Base-by-base conservation (phyloP, 2,329 filamentous ascomycete species). In the Phymatotrichopsis omnivora region DNA sequence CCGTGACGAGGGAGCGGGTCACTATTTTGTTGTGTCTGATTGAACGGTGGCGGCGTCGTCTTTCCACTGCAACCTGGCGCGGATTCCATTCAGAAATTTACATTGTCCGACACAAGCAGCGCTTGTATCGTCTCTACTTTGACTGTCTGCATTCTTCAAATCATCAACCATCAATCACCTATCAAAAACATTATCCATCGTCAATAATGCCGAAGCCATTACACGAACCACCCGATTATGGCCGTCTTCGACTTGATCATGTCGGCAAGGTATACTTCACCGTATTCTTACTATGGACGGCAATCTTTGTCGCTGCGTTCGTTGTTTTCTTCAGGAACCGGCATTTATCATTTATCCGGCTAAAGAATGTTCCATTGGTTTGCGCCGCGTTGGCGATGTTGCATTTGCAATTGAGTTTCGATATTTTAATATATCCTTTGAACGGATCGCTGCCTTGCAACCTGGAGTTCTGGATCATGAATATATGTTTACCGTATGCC, bases 391-490 rank as follows among this genome's bases (percentile, higher is more conserved):
- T 55, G 16, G 20, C 45, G 29, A 41, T 53, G 42, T 23, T 51
- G 17, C 50, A 53, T 29, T 20, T 55, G 17, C 52, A 55, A 34
- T 24, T 55, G 23, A 41, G 35, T 28, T 53, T 55, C 17, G 52
- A 55, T 27, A 44, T 55, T 19, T 47, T 55, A 16, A 20, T 44
- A 10, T 53, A 55, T 34, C 51, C 52, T 20, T 35, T 51, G 4
- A 55, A 51, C 20, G 52, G 52, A 20, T 7, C 33, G 14, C 30
- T 70, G 43, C 72, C 74, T 0, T 73, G 73, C 41, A 64, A 68
- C 16, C 66, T 67, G 12, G 74, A 79, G 60, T 82, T 69, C 59
- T 82, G 76, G 75, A 69, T 78, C 60, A 82, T 82, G 78, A 71
- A 73, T 51, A 66, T 76, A 44, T 78, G 75, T 60, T 64, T 81